Conservation (phyloP, 1,139 yeast species). For the Spencermartinsiella ligniputridi region DNA sequence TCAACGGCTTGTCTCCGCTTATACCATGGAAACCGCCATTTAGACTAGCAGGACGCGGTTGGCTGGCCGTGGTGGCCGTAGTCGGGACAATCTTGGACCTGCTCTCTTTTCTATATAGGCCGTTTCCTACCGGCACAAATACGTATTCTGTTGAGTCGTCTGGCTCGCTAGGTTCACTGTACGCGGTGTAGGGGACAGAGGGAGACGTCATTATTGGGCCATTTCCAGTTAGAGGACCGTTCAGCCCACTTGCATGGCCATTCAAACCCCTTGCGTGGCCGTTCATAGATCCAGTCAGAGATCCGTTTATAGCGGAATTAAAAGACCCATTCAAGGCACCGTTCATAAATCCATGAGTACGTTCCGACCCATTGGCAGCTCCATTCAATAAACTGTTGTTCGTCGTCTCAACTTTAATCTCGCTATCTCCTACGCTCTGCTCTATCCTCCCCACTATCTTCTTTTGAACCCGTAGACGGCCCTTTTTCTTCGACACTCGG, state of each 20-base stretch:
- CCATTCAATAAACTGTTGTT: background rate
- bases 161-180: constrained; percentile 12
- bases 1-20: constrained; percentile 21
- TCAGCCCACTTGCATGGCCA: background rate
- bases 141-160: no score
- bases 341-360: background rate
- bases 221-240: constrained; percentile 6
- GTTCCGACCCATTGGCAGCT: background rate
- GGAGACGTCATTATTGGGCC: constrained; percentile 7
- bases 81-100: background rate
- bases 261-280: no score
- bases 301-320: background rate
- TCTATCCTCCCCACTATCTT: background rate
- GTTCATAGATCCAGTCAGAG: no score
- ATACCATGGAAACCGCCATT: constrained; percentile 1
- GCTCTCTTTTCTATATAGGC: constrained; percentile 26
- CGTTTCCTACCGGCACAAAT: constrained; percentile 35
- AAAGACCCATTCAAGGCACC: background rate
- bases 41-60: background rate
- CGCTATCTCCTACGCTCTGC: background rate
- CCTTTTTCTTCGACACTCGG: constrained; percentile 3
- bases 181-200: background rate
- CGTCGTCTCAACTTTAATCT: background rate
- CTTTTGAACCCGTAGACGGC: constrained; percentile 3
- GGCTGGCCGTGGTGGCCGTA: background rate